phyloP scores from a whole-genome alignment of 129 eudicot species.

The Cynara cardunculus region DNA sequence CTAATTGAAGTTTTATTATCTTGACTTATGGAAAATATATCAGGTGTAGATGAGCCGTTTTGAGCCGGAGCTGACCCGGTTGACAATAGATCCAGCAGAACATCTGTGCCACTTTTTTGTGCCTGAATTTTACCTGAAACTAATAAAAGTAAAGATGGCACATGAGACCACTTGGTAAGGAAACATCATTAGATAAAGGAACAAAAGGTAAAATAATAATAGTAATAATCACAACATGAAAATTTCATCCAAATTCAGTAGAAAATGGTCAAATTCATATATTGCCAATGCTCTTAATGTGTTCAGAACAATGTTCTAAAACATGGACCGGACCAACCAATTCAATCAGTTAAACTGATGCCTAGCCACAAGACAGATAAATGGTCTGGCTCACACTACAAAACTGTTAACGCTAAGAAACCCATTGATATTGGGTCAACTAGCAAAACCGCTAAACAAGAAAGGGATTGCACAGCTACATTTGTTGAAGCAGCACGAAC shows the following conservation, averaged over 20 bases:
- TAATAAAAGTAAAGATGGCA: conserved; percentile 2
- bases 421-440: background rate
- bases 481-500: background rate
- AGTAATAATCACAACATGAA: background rate
- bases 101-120: conserved; percentile 76
- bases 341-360: background rate
- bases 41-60: conserved; percentile 46
- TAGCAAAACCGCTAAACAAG: background rate
- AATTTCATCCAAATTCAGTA: background rate
- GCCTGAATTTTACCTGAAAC: conserved; percentile 61
- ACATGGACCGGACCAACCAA: background rate
- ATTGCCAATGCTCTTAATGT: background rate
- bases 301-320: background rate
- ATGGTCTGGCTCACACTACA: background rate
- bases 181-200: background rate
- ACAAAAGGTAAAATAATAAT: background rate
- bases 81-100: conserved; percentile 79
- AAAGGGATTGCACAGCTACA: background rate
- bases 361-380: background rate
- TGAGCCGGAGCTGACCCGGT: conserved; percentile 64
- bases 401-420: background rate
- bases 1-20: conserved; percentile 39
- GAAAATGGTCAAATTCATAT: background rate
- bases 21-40: conserved; percentile 52
- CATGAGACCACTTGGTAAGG: background rate